Evolutionary conservation across 192 early-diverging fungal species (phyloP).

Genomic region (Haplosporangium gracile): DNA sequence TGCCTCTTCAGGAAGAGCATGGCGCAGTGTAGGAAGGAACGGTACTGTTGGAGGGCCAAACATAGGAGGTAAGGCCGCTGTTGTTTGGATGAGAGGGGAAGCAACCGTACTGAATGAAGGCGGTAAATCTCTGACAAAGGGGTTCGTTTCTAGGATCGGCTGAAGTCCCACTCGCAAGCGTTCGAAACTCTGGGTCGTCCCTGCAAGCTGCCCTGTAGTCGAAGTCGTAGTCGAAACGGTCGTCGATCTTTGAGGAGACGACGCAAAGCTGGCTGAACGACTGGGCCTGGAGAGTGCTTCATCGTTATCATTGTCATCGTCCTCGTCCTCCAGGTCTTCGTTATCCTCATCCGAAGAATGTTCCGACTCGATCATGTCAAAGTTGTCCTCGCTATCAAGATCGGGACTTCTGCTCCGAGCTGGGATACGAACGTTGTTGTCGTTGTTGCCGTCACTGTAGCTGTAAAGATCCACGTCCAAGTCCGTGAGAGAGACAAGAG

Average conservation of each 20-base stretch:
- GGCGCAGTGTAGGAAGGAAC: background rate
- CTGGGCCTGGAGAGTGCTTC: background rate
- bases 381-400: constrained; percentile 9
- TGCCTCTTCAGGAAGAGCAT: constrained; percentile 7
- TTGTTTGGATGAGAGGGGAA: background rate
- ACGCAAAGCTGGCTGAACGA: background rate
- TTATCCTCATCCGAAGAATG: constrained; percentile 11
- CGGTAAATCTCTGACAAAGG: background rate
- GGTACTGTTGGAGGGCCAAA: constrained; percentile 3
- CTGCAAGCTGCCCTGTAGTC: background rate
- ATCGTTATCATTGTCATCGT: background rate
- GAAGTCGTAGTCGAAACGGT: background rate
- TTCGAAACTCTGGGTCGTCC: constrained; percentile 28
- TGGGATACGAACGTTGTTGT: background rate
- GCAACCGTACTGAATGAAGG: background rate
- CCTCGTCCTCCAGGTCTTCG: background rate
- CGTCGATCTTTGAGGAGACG: background rate
- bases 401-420: background rate
- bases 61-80: background rate
- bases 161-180: background rate
- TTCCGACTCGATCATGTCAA: constrained; percentile 31
- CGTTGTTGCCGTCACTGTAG: background rate
- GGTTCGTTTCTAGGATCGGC: background rate
- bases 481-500: constrained; percentile 12
- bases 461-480: constrained; percentile 2